Percentiles rank a stretch among this genome's conserved stretches.
phyloP scores from a whole-genome alignment of 805 yeast species.

The Torulaspora indica region DNA sequence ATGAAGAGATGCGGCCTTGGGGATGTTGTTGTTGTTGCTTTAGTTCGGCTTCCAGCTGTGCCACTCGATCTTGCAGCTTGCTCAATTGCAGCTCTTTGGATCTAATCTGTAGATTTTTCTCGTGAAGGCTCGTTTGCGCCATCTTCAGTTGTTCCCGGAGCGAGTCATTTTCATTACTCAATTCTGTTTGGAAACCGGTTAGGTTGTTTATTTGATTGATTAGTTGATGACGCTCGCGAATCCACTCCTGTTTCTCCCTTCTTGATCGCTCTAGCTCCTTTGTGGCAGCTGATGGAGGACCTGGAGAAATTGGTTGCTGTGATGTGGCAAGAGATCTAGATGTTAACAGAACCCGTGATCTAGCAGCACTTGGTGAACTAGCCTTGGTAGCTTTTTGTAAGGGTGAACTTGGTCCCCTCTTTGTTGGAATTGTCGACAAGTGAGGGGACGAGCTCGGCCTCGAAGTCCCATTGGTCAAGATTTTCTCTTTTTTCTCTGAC shows the following conservation, averaged over 20 bases:
- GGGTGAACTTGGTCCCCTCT: conserved; percentile 69
- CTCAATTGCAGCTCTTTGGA: conserved; percentile 23
- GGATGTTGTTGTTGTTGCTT: conserved; percentile 5
- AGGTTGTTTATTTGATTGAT: conserved; percentile 30
- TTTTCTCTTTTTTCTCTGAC: not conserved
- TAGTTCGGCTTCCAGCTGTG: conserved; percentile 13
- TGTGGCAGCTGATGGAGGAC: conserved; percentile 2
- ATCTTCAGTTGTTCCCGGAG: conserved; percentile 33
- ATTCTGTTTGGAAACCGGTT: conserved; percentile 36
- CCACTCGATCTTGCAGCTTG: conserved; percentile 22
- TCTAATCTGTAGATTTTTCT: conserved; percentile 22
- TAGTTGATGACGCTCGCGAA: conserved; percentile 33
- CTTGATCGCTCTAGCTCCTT: conserved; percentile 40
- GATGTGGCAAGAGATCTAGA: conserved; percentile 28
- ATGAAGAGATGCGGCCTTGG: conserved; percentile 13
- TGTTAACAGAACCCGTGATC: conserved; percentile 18
- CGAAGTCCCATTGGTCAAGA: not conserved
- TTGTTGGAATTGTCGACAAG: conserved; percentile 50
- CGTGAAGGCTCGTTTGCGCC: conserved; percentile 20
- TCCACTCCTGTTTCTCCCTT: conserved; percentile 45
- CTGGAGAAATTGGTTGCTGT: conserved; percentile 12
- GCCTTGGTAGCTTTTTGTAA: conserved; percentile 40
- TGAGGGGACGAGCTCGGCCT: conserved; percentile 6
- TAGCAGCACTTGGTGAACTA: conserved; percentile 13
- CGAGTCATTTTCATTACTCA: conserved; percentile 46